Evolutionary conservation across 1,139 yeast genomes (phyloP).

Genomic region (Hemisphaericaspora xylofermentans): DNA sequence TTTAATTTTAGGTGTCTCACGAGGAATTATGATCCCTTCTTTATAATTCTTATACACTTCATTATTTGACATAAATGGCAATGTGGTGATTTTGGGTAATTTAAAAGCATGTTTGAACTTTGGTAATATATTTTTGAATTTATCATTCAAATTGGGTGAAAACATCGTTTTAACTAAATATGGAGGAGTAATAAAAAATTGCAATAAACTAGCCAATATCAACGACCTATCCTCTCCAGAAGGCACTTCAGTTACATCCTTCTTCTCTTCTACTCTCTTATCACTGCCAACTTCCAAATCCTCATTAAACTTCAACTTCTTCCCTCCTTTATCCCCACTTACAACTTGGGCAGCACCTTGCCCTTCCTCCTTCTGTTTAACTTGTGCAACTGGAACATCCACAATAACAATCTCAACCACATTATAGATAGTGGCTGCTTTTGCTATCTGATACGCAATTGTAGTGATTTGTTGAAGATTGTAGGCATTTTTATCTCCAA

Average conservation of each 20-base stretch:
- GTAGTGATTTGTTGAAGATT: constrained; percentile 73
- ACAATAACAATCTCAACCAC: constrained; percentile 74
- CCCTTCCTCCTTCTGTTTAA: constrained; percentile 15
- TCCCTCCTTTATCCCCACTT: constrained; percentile 28
- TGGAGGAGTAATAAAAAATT: constrained; percentile 84
- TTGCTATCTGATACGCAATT: constrained; percentile 75
- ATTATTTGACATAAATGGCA: constrained; percentile 69
- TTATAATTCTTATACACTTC: constrained; percentile 35
- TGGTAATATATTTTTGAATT: constrained; percentile 10
- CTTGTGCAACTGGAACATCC: constrained; percentile 37
- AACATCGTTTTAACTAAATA: constrained; percentile 69
- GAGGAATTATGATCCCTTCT: constrained; percentile 74
- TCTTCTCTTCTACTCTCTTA: constrained; percentile 4
- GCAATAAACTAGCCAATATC: constrained; percentile 68
- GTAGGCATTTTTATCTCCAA: constrained; percentile 51
- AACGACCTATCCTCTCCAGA: constrained; percentile 38
- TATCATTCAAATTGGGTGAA: constrained; percentile 28
- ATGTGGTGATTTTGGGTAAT: constrained; percentile 67
- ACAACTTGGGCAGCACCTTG: constrained; percentile 21
- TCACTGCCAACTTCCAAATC: constrained; percentile 22
- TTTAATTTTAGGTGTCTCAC: constrained; percentile 41
- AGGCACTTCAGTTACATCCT: constrained; percentile 11
- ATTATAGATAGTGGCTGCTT: constrained; percentile 65
- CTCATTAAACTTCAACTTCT: constrained; percentile 36
- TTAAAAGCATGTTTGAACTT: constrained; percentile 66